Conservation (phyloP, 2,329 filamentous ascomycete genomes). For the Colletotrichum lupini region DNA sequence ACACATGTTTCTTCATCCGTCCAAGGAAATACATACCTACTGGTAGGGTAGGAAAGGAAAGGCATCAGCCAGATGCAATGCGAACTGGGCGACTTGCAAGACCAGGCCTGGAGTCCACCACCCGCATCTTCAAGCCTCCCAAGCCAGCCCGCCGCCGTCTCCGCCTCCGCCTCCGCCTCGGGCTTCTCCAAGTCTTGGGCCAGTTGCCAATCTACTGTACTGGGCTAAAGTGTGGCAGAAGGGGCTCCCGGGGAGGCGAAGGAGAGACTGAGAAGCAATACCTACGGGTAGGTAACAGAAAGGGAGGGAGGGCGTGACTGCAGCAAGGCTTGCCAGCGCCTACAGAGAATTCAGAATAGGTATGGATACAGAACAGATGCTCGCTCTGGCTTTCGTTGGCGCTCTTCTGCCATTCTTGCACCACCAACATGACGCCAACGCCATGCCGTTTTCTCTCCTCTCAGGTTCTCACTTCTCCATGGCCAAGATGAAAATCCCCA, state of each 20-base stretch:
- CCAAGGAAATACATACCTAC: background rate
- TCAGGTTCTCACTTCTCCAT: background rate
- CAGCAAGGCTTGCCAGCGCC: background rate
- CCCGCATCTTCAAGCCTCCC: background rate
- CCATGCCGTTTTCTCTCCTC: background rate
- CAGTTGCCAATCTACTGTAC: background rate
- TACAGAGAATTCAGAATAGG: too few species aligned
- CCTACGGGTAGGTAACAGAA: too few species aligned
- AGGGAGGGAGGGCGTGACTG: constrained; percentile 14
- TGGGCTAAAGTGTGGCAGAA: background rate
- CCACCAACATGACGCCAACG: constrained; percentile 8
- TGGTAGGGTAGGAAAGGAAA: too few species aligned
- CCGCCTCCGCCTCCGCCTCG: background rate
- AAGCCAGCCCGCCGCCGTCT: background rate
- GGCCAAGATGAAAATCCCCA: constrained; percentile 1
- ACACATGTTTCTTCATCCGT: background rate
- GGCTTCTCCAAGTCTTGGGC: background rate
- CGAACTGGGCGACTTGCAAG: background rate
- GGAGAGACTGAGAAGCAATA: background rate
- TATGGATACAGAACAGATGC: background rate
- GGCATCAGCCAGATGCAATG: background rate
- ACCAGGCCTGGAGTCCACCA: background rate
- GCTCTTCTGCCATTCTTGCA: constrained; percentile 4
- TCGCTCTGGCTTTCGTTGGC: constrained; percentile 1
- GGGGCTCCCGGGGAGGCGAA: background rate